Conservation (phyloP, 2,329 filamentous ascomycete genomes). For the Diaporthe capsici region DNA sequence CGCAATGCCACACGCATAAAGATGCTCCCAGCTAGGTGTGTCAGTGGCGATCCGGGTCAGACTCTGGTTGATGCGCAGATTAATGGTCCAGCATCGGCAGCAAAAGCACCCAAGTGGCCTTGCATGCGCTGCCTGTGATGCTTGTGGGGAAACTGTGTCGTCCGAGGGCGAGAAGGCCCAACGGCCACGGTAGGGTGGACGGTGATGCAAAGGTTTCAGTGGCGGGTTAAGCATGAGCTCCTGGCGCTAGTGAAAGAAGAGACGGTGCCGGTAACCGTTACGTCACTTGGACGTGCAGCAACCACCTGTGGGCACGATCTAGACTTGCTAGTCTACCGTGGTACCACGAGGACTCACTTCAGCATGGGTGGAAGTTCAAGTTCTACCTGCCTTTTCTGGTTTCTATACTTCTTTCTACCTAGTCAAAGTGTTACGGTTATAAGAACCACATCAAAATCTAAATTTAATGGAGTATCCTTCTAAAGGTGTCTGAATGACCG, state of each 20-base stretch:
- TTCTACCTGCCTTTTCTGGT: too few relatives aligned
- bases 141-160: neutral
- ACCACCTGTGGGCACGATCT: too few relatives aligned
- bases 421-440: neutral
- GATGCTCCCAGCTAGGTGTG: neutral
- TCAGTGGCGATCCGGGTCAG: neutral
- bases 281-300: slow-evolving; percentile 17
- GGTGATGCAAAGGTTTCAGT: slow-evolving; percentile 20
- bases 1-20: neutral
- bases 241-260: neutral
- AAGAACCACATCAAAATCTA: neutral
- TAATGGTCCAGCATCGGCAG: neutral
- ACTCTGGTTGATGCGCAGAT: neutral
- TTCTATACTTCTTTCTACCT: too few relatives aligned
- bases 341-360: too few relatives aligned
- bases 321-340: neutral
- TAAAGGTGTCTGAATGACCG: neutral
- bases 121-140: neutral
- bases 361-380: too few relatives aligned
- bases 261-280: neutral
- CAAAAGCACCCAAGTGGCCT: neutral
- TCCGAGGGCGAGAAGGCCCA: neutral
- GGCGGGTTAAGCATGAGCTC: neutral
- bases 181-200: neutral
- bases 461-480: neutral